Conservation (phyloP, 345 rosid genomes). For the Trapa bicornis region DNA sequence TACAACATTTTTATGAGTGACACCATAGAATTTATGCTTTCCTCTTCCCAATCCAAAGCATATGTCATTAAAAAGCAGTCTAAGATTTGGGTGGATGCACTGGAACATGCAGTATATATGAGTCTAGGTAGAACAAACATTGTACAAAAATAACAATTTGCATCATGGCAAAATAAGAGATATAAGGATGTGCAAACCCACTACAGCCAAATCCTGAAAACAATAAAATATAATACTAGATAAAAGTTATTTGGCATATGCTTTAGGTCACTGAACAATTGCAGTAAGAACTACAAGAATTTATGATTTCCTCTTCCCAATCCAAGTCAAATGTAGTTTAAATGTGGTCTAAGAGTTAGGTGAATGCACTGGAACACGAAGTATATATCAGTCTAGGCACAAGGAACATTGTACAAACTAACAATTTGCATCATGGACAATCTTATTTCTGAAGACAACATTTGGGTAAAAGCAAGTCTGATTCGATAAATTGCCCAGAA, state of each 20-base stretch:
- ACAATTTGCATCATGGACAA: background rate
- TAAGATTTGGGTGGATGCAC: background rate
- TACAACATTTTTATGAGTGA: background rate
- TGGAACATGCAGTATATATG: background rate
- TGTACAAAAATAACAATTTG: background rate
- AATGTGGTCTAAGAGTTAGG: background rate
- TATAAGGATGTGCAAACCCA: constrained; percentile 9
- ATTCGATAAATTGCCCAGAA: background rate
- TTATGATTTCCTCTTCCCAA: background rate
- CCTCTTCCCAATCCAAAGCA: background rate
- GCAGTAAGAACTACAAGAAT: background rate
- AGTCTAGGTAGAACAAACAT: background rate
- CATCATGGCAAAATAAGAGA: background rate
- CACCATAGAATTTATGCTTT: background rate
- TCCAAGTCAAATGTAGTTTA: background rate
- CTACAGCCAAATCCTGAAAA: constrained; percentile 94
- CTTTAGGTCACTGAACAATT: too few relatives aligned
- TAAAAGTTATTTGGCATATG: background rate
- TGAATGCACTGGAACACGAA: background rate
- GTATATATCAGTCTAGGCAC: background rate
- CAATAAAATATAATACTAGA: background rate
- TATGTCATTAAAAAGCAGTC: background rate
- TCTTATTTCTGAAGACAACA: background rate
- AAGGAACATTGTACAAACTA: background rate
- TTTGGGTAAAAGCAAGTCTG: background rate